Conservation (phyloP, 2,329 filamentous ascomycete genomes). For the Aspergillus sp. region DNA sequence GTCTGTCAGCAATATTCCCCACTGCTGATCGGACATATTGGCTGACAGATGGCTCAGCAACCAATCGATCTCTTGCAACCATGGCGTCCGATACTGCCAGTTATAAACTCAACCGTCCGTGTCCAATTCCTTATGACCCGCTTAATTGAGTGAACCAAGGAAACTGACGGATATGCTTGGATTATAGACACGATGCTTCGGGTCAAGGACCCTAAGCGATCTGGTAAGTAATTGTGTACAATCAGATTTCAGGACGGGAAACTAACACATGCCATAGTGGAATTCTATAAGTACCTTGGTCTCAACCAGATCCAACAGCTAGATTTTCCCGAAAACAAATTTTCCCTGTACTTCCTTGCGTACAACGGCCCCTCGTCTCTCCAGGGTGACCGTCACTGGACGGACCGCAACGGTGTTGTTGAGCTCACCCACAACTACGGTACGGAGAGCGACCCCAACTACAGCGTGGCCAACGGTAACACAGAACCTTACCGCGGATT, state of each 20-base stretch:
- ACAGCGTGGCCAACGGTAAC: conserved; percentile 81
- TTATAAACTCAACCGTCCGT: conserved; percentile 59
- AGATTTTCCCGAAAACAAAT: conserved; percentile 76
- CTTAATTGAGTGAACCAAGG: neutral
- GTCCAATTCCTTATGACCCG: neutral
- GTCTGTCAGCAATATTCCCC: conserved; percentile 2
- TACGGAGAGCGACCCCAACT: conserved; percentile 75
- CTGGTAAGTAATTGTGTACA: conserved; percentile 42
- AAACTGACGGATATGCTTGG: conserved; percentile 11
- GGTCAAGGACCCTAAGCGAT: conserved; percentile 85
- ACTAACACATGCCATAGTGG: conserved; percentile 44
- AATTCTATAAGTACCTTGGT: conserved; percentile 90
- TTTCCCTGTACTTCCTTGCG: conserved; percentile 90
- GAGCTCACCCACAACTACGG: conserved; percentile 82
- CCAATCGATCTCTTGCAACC: conserved; percentile 35
- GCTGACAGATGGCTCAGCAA: conserved; percentile 16
- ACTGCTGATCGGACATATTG: neutral
- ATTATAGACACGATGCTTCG: conserved; percentile 59
- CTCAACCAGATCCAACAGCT: conserved; percentile 76
- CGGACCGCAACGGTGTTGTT: conserved; percentile 78
- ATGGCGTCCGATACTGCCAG: conserved; percentile 51
- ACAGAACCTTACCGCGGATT: conserved; percentile 76
- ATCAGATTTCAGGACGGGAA: neutral
- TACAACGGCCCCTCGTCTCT: conserved; percentile 70
- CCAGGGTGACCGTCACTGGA: conserved; percentile 66